Percentiles rank a stretch among this genome's conserved stretches.
phyloP scores from a whole-genome alignment of 1,284 basidiomycete species.

The Heliocybe sulcata region DNA sequence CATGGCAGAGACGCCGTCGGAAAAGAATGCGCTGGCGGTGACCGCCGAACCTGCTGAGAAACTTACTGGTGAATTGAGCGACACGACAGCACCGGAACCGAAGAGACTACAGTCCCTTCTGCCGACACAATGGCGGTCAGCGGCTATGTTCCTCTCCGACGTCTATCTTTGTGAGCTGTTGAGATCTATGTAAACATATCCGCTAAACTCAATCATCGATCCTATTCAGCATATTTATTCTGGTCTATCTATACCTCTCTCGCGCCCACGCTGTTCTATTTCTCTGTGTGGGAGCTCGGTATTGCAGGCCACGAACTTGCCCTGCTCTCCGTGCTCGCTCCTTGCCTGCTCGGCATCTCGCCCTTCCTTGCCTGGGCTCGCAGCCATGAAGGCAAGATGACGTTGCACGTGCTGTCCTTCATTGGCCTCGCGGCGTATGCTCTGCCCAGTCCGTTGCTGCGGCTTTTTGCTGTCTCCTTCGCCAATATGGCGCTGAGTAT shows the following conservation, averaged over 20 bases:
- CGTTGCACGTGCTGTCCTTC: slow-evolving; percentile 43
- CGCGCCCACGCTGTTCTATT: slow-evolving; percentile 85
- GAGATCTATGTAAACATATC: neutral
- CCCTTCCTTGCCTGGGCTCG: slow-evolving; percentile 36
- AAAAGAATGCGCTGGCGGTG: neutral
- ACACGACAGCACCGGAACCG: neutral
- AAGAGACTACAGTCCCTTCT: neutral
- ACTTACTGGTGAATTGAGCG: neutral
- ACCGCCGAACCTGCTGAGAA: neutral
- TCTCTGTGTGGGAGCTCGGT: slow-evolving; percentile 85
- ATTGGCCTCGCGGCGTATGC: slow-evolving; percentile 57
- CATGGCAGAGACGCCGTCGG: neutral
- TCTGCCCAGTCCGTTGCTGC: slow-evolving; percentile 43
- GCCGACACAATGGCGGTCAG: neutral
- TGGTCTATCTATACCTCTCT: slow-evolving; percentile 87
- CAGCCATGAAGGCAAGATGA: slow-evolving; percentile 39
- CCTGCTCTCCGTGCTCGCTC: slow-evolving; percentile 62
- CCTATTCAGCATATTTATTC: slow-evolving; percentile 74
- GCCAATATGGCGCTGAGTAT: slow-evolving; percentile 47
- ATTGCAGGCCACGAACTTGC: slow-evolving; percentile 74
- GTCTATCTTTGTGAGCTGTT: slow-evolving; percentile 21
- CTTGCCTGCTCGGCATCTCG: slow-evolving; percentile 46
- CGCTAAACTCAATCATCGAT: neutral
- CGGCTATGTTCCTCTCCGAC: slow-evolving; percentile 9
- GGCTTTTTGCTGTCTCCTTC: slow-evolving; percentile 51